A percentile compares a stretch with the other conserved stretches of the same genome.
phyloP scores from a whole-genome alignment of 441 rosid species.

The Geranium incanum region DNA sequence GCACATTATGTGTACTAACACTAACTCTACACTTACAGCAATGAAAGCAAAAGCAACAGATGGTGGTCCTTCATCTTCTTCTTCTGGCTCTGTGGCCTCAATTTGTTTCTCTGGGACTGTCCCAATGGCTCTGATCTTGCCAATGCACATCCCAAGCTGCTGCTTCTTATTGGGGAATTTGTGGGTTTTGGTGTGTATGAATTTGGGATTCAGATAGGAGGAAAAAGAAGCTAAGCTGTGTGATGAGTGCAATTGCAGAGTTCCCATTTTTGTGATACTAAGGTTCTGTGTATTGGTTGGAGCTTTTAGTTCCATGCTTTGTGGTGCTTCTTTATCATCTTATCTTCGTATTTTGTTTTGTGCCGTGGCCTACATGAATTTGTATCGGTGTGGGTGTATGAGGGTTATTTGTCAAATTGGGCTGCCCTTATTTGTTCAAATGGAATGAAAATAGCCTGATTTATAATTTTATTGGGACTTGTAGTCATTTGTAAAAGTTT shows the following conservation, averaged over 20 bases:
- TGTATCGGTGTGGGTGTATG: neutral
- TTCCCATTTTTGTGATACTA: slow-evolving; percentile 31
- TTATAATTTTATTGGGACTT: too few species aligned
- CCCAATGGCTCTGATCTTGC: slow-evolving; percentile 40
- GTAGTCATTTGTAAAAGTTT: too few species aligned
- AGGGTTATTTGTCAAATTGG: neutral
- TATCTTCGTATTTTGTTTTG: slow-evolving; percentile 21
- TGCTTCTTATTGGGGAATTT: slow-evolving; percentile 16
- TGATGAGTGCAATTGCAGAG: slow-evolving; percentile 37
- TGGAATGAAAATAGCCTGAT: too few species aligned
- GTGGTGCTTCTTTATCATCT: slow-evolving; percentile 38
- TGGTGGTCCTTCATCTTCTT: slow-evolving; percentile 44
- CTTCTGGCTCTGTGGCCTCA: slow-evolving; percentile 11
- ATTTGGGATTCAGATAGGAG: slow-evolving; percentile 19
- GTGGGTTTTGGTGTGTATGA: slow-evolving; percentile 14
- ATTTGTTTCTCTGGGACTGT: slow-evolving; percentile 37
- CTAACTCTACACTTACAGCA: slow-evolving; percentile 44
- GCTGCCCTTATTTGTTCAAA: too few species aligned
- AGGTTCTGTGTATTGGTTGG: neutral
- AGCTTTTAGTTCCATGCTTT: slow-evolving; percentile 2
- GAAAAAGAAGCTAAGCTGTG: slow-evolving; percentile 34
- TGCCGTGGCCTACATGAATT: neutral
- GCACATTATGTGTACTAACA: neutral
- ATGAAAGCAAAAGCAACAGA: slow-evolving; percentile 63
- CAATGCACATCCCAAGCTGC: slow-evolving; percentile 19